Base-by-base conservation (phyloP, 2,329 filamentous ascomycete genomes). In the Aspergillus luchuensis region DNA sequence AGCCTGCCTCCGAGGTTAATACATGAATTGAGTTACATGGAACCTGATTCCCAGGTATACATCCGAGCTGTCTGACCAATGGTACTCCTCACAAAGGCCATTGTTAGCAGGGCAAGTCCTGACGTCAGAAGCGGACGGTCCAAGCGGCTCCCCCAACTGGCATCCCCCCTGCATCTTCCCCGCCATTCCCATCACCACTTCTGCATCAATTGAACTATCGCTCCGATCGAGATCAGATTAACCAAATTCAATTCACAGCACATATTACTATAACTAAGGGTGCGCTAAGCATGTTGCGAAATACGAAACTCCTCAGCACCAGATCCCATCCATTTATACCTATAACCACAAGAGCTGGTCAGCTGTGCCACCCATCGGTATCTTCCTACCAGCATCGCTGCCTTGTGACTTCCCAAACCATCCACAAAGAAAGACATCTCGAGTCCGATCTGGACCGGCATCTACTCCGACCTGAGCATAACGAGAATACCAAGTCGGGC, bases 401-500 rank as follows among this genome's bases (percentile, higher is more conserved):
- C 38, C 28, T 43, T 39, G 25, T 21, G 11, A 23, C 36, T 36
- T 45, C 52, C 23, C 36, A 17, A 55, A 17, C 15, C 8, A 45
- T 23, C 39, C 52, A 28, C 52, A 25, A 19, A 15, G 13, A 55
- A 17, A n/a, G 21, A 25, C 36, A 43, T 23, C 52, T n/a, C 2
- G 52, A 43, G 11, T 55, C 52, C 17, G 59, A 60, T 15, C 56
- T 59, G 11, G 68, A 70, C 39, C 57, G 68, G 23, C 60, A 64
- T 23, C 59, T 61, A 15, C 64, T 71, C 15, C 63, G 63, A 30
- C 66, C 67, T 0, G 63, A 65, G 28, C 57, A 63, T 19, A 43
- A 55, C 4, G 70, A 72, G 19, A 70, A 62, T 7, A 67, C 66
- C 25, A 63, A 69, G 48, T 66, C 63, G 8, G 70, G 70, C n/a